Percentiles rank a stretch among this genome's conserved stretches.
Conservation (phyloP, 1,284 basidiomycete genomes). For the Fistulina hepatica region DNA sequence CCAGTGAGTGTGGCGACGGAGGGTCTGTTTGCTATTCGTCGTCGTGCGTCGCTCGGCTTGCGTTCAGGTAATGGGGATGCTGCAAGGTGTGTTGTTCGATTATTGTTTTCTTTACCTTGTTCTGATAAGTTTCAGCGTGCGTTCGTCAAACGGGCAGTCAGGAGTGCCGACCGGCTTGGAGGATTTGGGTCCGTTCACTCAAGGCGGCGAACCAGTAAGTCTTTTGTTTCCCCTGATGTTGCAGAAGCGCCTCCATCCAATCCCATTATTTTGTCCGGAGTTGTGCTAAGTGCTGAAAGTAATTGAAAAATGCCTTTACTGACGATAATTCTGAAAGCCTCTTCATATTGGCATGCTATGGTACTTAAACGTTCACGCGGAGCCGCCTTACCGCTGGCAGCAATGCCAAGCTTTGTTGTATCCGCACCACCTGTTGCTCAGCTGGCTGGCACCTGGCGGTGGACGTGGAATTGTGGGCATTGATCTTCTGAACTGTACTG, state of each 20-base stretch:
- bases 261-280: neutral
- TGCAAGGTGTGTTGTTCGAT: constrained; percentile 4
- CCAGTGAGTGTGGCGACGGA: too few relatives aligned
- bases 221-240: constrained; percentile 5
- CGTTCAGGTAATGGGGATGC: too few relatives aligned
- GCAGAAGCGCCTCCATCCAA: too few relatives aligned
- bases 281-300: neutral
- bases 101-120: too few relatives aligned
- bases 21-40: constrained; percentile 11
- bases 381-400: constrained; percentile 73
- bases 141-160: constrained; percentile 20
- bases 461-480: constrained; percentile 72
- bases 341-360: constrained; percentile 73
- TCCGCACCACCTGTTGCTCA: constrained; percentile 66
- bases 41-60: constrained; percentile 8
- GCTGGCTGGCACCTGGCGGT: constrained; percentile 72
- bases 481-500: constrained; percentile 73
- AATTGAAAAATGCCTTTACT: constrained; percentile 9
- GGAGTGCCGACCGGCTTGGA: constrained; percentile 29
- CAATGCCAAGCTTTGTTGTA: constrained; percentile 76
- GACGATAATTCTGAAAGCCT: constrained; percentile 39
- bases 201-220: constrained; percentile 31
- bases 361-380: constrained; percentile 82
- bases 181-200: constrained; percentile 32
- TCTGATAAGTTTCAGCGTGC: too few relatives aligned